Conservation (phyloP, 2,329 filamentous ascomycete species). For the Neobulgaria alba region DNA sequence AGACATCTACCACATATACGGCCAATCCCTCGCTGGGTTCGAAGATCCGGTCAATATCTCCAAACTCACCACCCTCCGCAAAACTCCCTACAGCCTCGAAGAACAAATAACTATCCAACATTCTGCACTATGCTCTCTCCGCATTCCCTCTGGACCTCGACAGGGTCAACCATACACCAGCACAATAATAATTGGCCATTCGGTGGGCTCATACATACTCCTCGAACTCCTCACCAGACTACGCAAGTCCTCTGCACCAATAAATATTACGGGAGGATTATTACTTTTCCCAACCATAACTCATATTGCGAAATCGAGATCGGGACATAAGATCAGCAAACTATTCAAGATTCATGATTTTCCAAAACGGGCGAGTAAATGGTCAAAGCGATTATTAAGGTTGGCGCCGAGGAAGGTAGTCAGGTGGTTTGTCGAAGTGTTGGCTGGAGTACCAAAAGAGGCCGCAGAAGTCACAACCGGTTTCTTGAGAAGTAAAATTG, state of each 20-base stretch:
- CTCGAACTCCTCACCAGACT: slow-evolving; percentile 53
- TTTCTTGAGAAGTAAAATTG: slow-evolving; percentile 48
- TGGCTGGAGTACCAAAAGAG: slow-evolving; percentile 40
- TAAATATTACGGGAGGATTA: slow-evolving; percentile 39
- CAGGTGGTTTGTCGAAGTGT: slow-evolving; percentile 33
- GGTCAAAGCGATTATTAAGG: slow-evolving; percentile 31
- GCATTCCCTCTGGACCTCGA: slow-evolving; percentile 22
- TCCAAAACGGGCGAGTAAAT: slow-evolving; percentile 14
- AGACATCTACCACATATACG: slow-evolving; percentile 40
- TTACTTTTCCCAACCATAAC: slow-evolving; percentile 68
- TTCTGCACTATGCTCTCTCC: slow-evolving; percentile 11
- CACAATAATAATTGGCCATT: slow-evolving; percentile 64
- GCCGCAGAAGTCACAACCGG: slow-evolving; percentile 42
- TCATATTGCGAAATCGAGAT: slow-evolving; percentile 57
- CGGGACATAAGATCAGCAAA: slow-evolving; percentile 43
- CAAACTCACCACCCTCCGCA: slow-evolving; percentile 28
- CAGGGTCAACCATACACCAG: slow-evolving; percentile 39
- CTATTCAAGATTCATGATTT: slow-evolving; percentile 32
- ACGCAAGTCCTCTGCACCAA: slow-evolving; percentile 4
- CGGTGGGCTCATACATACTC: slow-evolving; percentile 63
- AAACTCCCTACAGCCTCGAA: slow-evolving; percentile 38
- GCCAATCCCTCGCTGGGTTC: slow-evolving; percentile 49
- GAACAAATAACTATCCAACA: slow-evolving; percentile 37
- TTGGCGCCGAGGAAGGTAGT: slow-evolving; percentile 35
- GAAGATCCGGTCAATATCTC: slow-evolving; percentile 37